These are phyloP conservation scores for Sporothrix luriei DNA, from an alignment of 2,329 filamentous ascomycete species.

Conservation along the genomic window DNA sequence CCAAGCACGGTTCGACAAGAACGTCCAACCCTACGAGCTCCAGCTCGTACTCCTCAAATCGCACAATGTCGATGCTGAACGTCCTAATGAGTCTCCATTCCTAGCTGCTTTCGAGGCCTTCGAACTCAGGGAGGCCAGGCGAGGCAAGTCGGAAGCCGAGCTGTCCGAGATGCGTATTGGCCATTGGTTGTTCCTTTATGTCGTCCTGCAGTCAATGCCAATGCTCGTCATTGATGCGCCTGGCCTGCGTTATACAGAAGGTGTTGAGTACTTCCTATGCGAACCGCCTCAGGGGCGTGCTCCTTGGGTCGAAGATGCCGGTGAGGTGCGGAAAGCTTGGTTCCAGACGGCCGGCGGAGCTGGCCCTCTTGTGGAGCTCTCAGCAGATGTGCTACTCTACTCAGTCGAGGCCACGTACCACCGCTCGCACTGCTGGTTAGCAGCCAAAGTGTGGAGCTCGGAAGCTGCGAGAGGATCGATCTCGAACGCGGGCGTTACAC, in stretches of 20 bases:
- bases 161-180: constrained; percentile 71
- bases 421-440: constrained; percentile 60
- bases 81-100: constrained; percentile 60
- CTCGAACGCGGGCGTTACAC: constrained; percentile 20
- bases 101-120: constrained; percentile 70
- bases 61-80: constrained; percentile 74
- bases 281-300: constrained; percentile 70
- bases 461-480: constrained; percentile 10
- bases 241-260: constrained; percentile 66
- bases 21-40: constrained; percentile 77
- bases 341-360: constrained; percentile 69
- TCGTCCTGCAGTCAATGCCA: constrained; percentile 73
- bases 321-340: constrained; percentile 68
- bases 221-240: constrained; percentile 77
- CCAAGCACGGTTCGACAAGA: constrained; percentile 70
- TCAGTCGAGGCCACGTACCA: constrained; percentile 64
- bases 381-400: constrained; percentile 62
- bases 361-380: constrained; percentile 60
- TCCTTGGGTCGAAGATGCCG: constrained; percentile 71
- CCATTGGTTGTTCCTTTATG: constrained; percentile 81
- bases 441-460: constrained; percentile 52
- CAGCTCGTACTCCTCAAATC: constrained; percentile 75
- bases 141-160: constrained; percentile 65
- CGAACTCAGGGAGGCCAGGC: constrained; percentile 65
- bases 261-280: constrained; percentile 81